phyloP scores from a whole-genome alignment of 83 land plant species.

The Thuja plicata region DNA sequence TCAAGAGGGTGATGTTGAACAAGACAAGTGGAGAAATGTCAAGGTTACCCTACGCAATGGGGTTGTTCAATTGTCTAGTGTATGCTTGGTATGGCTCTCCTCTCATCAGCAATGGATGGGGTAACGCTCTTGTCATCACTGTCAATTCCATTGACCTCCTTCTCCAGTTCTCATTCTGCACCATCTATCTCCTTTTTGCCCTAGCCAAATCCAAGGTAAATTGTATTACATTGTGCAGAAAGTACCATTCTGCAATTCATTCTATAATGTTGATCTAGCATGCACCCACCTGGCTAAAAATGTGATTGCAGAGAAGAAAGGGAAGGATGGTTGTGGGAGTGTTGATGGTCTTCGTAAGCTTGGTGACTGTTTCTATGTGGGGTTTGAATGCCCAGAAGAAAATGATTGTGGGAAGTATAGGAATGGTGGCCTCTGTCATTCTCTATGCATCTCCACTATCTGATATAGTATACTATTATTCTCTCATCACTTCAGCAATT shows the following conservation, averaged over 20 bases:
- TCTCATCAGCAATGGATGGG: slow-evolving; percentile 44
- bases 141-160: slow-evolving; percentile 52
- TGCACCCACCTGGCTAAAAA: background rate
- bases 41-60: slow-evolving; percentile 50
- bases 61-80: slow-evolving; percentile 52
- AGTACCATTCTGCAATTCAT: too few species aligned
- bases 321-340: slow-evolving; percentile 12
- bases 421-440: slow-evolving; percentile 37
- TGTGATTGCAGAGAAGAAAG: slow-evolving; percentile 27
- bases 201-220: slow-evolving; percentile 31
- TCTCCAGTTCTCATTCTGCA: slow-evolving; percentile 42
- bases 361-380: slow-evolving; percentile 26
- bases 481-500: too few species aligned
- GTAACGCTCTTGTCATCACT: slow-evolving; percentile 44
- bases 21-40: slow-evolving; percentile 49
- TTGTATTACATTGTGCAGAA: background rate
- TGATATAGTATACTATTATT: too few species aligned
- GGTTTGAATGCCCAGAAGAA: slow-evolving; percentile 41
- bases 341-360: slow-evolving; percentile 12
- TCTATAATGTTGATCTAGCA: background rate
- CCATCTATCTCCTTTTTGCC: slow-evolving; percentile 37
- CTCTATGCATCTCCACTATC: slow-evolving; percentile 16
- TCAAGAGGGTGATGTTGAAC: slow-evolving; percentile 44
- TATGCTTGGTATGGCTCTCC: slow-evolving; percentile 65
- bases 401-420: slow-evolving; percentile 40